Conservation (phyloP, 768 basidiomycete genomes). For the Xerocomellus dryophilus region DNA sequence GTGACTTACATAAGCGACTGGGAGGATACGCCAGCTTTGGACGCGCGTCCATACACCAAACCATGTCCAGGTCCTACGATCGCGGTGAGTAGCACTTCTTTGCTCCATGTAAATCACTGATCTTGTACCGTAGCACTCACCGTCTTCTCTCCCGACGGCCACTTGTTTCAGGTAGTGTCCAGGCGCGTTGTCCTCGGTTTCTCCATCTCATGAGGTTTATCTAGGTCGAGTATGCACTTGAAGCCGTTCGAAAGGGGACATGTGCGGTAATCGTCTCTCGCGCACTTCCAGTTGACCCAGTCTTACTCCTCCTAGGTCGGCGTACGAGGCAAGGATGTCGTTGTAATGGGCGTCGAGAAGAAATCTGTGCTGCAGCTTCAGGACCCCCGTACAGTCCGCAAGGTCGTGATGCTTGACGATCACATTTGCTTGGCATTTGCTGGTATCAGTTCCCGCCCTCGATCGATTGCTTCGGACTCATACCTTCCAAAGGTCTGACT, state of each 20-base stretch:
- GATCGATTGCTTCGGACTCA: slow-evolving; percentile 12
- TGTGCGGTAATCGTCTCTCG: slow-evolving; percentile 70
- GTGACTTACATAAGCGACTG: slow-evolving; percentile 24
- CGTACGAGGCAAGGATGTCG: slow-evolving; percentile 90
- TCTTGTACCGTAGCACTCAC: slow-evolving; percentile 69
- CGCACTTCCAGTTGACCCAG: background rate
- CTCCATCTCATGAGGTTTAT: slow-evolving; percentile 18
- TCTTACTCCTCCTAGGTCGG: slow-evolving; percentile 64
- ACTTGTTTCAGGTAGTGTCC: slow-evolving; percentile 84
- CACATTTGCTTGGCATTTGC: slow-evolving; percentile 97
- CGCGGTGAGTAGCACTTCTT: slow-evolving; percentile 62
- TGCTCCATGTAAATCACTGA: background rate
- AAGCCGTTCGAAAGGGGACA: slow-evolving; percentile 95
- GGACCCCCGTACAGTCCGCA: slow-evolving; percentile 95
- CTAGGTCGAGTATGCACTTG: slow-evolving; percentile 98
- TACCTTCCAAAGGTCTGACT: slow-evolving; percentile 67
- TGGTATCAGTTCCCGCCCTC: slow-evolving; percentile 49
- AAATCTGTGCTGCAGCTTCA: slow-evolving; percentile 96
- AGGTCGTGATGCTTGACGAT: slow-evolving; percentile 98
- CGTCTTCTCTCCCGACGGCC: slow-evolving; percentile 98
- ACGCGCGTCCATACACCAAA: slow-evolving; percentile 48
- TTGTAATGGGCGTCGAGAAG: slow-evolving; percentile 98
- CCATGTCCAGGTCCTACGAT: slow-evolving; percentile 95
- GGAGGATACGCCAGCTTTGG: slow-evolving; percentile 27
- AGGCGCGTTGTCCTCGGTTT: slow-evolving; percentile 27